Conservation (phyloP, 768 basidiomycete species). For the Porphyrellus cyaneotinctus region DNA sequence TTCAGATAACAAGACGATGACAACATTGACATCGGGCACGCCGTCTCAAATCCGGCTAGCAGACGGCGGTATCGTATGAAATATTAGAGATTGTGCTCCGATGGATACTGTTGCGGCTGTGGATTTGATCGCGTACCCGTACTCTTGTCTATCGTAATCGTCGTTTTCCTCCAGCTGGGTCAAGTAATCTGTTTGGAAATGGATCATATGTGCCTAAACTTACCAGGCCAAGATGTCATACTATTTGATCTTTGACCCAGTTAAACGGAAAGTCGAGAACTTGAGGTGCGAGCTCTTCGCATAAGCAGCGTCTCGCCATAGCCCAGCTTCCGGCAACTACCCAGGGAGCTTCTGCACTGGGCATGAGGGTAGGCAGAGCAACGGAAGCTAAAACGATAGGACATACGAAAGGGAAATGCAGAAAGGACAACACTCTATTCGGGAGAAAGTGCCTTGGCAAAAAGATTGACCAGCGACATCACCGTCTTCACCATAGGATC, state of each 20-base stretch:
- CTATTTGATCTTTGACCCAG: conserved; percentile 24
- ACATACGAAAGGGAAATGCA: conserved; percentile 25
- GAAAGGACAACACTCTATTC: conserved; percentile 17
- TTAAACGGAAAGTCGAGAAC: conserved; percentile 24
- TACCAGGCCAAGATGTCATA: conserved; percentile 1
- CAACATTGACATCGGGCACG: background rate
- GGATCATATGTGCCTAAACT: too few relatives aligned
- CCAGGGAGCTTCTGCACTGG: conserved; percentile 21
- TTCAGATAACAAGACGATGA: background rate
- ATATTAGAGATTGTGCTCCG: conserved; percentile 4
- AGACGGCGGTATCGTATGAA: background rate
- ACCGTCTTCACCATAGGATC: conserved; percentile 22
- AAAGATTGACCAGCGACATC: conserved; percentile 16
- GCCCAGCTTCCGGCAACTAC: conserved; percentile 23
- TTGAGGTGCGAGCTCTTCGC: conserved; percentile 13
- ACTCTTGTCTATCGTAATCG: conserved; percentile 14
- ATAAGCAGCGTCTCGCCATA: conserved; percentile 17
- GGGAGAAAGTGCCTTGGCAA: conserved; percentile 19
- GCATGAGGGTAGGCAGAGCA: background rate
- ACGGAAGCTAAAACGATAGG: background rate
- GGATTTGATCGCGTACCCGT: conserved; percentile 25
- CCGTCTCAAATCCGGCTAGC: conserved; percentile 26
- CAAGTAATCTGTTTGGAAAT: conserved; percentile 19
- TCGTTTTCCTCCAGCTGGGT: conserved; percentile 14
- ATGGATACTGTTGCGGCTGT: conserved; percentile 24